Percentiles rank a stretch among this genome's conserved stretches.
phyloP scores from a whole-genome alignment of 352 stramenopile genomes.

The Phytophthora colocasiae region DNA sequence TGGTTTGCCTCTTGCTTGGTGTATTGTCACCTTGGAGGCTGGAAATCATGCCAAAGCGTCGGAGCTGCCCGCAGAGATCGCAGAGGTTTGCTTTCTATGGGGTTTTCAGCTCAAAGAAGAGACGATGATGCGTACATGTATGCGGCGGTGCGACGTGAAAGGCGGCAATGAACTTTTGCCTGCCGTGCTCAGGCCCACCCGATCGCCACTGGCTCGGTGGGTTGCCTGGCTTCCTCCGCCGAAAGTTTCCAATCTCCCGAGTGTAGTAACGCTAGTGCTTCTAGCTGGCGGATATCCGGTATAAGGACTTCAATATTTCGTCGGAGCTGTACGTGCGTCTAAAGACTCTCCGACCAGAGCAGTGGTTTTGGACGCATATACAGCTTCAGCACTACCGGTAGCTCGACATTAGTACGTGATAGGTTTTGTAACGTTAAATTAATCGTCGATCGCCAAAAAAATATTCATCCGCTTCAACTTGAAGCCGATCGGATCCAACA shows the following conservation, averaged over 20 bases:
- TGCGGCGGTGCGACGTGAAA: slow-evolving; percentile 13
- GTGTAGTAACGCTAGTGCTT: slow-evolving; percentile 3
- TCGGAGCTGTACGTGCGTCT: no score
- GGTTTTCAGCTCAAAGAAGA: slow-evolving; percentile 7
- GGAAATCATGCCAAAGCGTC: slow-evolving; percentile 9
- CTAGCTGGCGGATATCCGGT: not conserved
- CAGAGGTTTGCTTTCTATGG: not conserved
- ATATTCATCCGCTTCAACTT: not conserved
- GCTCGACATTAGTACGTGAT: not conserved
- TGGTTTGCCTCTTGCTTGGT: not conserved
- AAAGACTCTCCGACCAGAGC: no score
- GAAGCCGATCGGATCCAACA: not conserved
- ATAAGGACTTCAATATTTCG: no score
- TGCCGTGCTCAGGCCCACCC: slow-evolving; percentile 2
- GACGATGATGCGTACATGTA: not conserved
- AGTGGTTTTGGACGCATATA: no score
- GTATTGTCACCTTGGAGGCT: not conserved
- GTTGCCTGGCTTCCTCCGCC: slow-evolving; percentile 14
- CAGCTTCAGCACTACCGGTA: no score
- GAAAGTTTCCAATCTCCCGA: not conserved
- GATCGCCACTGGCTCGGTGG: slow-evolving; percentile 15
- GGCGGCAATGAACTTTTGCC: slow-evolving; percentile 3
- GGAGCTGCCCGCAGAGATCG: slow-evolving; percentile 5
- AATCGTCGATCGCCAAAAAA: slow-evolving; percentile 5
- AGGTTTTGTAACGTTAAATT: slow-evolving; percentile 4